Evolutionary conservation across 129 eudicot species (phyloP).

Genomic region (Lonicera japonica): DNA sequence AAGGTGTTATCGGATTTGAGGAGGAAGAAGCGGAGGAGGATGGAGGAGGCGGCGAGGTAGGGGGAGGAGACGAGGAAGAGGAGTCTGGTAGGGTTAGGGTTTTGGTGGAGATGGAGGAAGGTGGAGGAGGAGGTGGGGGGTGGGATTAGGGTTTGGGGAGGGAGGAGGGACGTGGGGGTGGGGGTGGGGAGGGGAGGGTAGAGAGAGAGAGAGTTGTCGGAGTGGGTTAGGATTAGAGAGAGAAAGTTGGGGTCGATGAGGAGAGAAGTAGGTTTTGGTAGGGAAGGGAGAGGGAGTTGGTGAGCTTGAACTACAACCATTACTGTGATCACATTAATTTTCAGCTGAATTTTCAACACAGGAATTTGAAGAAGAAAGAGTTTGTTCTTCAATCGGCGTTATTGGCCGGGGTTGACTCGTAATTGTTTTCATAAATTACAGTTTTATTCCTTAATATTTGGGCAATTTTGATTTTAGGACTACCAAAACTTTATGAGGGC

Average conservation of each 20-base stretch:
- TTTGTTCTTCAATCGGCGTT: no score
- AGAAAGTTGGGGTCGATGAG: conserved; percentile 49
- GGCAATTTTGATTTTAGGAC: no score
- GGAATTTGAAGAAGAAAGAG: no score
- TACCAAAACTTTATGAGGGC: no score
- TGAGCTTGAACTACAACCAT: conserved; percentile 47
- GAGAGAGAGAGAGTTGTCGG: conserved; percentile 73
- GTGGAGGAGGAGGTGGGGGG: conserved; percentile 69
- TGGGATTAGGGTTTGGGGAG: conserved; percentile 43
- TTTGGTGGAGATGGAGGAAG: conserved; percentile 58
- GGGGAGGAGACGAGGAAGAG: conserved; percentile 66
- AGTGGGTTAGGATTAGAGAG: conserved; percentile 62
- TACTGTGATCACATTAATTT: background rate
- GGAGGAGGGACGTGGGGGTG: conserved; percentile 29
- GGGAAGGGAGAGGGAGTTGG: conserved; percentile 42
- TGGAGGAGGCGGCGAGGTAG: conserved; percentile 36
- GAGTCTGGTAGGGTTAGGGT: conserved; percentile 26
- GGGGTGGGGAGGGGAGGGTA: conserved; percentile 52
- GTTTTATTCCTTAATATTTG: no score
- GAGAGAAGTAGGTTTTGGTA: conserved; percentile 34
- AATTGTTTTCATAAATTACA: no score
- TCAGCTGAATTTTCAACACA: background rate
- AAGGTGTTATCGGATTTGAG: conserved; percentile 26
- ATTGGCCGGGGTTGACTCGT: no score
- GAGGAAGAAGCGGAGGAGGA: conserved; percentile 57